Conservation (phyloP, 306 rosid genomes). For the Alnus rubra region DNA sequence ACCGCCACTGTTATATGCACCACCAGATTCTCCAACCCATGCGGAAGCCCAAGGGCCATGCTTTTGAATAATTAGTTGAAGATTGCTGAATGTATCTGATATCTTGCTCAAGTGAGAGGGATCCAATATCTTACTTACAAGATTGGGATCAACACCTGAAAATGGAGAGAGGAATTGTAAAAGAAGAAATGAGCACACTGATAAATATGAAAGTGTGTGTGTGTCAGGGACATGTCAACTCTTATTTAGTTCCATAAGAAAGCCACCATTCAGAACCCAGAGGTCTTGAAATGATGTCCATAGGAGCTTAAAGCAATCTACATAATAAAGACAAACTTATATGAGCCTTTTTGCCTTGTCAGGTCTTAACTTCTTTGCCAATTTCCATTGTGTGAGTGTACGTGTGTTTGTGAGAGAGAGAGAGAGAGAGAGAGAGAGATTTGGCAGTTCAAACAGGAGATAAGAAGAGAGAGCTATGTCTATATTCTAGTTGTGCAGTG, state of each 20-base stretch:
- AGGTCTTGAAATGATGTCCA: background rate
- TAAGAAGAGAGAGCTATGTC: background rate
- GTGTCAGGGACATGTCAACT: background rate
- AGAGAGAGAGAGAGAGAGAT: background rate
- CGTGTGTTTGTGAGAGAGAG: background rate
- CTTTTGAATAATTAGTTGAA: constrained; percentile 52
- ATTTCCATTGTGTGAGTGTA: background rate
- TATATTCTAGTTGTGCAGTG: background rate
- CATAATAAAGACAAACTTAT: background rate
- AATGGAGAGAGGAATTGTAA: constrained; percentile 21
- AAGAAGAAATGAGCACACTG: constrained; percentile 7
- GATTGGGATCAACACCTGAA: constrained; percentile 64
- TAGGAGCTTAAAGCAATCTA: background rate
- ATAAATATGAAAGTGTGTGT: background rate
- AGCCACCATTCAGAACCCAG: background rate
- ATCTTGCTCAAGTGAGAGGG: constrained; percentile 60
- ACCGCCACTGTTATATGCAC: constrained; percentile 93
- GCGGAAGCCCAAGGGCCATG: constrained; percentile 82
- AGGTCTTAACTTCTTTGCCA: background rate
- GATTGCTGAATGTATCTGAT: constrained; percentile 43
- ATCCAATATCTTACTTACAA: constrained; percentile 61
- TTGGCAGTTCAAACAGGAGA: background rate
- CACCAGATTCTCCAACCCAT: constrained; percentile 99
- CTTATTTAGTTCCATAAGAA: background rate
- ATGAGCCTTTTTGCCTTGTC: background rate